These are phyloP conservation scores for Hypericum androsaemum DNA, from an alignment of 345 rosid species.

Conservation along the genomic window DNA sequence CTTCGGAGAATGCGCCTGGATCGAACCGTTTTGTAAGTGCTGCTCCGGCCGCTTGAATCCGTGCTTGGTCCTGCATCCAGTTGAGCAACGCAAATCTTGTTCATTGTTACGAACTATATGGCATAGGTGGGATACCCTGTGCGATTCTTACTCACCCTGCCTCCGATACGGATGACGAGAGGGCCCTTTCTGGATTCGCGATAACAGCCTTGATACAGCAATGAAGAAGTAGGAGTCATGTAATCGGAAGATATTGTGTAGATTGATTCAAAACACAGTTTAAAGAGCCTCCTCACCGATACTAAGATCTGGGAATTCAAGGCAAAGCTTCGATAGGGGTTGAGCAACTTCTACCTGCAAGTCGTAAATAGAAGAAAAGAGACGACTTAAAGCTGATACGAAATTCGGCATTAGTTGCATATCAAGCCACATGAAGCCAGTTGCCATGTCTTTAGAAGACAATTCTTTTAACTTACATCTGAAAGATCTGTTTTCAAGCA, in stretches of 20 bases:
- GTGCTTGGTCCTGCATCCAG: no score
- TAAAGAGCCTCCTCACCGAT: slow-evolving; percentile 41
- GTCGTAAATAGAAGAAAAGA: background rate
- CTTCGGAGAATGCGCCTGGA: no score
- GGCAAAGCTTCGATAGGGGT: slow-evolving; percentile 69
- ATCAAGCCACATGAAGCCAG: background rate
- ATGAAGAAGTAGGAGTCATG: background rate
- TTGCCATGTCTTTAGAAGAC: no score
- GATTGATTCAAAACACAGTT: background rate
- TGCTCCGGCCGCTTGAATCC: no score
- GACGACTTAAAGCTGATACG: background rate
- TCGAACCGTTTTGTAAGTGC: no score
- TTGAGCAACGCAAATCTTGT: background rate
- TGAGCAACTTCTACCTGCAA: slow-evolving; percentile 79
- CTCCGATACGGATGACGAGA: slow-evolving; percentile 47
- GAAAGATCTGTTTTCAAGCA: slow-evolving; percentile 41
- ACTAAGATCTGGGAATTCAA: slow-evolving; percentile 77
- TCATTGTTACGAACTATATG: background rate
- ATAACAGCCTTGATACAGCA: slow-evolving; percentile 42
- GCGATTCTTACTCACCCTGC: slow-evolving; percentile 49
- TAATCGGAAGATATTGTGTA: background rate
- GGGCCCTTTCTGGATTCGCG: slow-evolving; percentile 70
- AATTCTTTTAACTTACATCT: slow-evolving; percentile 36
- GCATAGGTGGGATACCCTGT: background rate
- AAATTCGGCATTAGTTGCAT: background rate